Conservation (phyloP, 1,139 yeast species). For the Hansenula anomala region DNA sequence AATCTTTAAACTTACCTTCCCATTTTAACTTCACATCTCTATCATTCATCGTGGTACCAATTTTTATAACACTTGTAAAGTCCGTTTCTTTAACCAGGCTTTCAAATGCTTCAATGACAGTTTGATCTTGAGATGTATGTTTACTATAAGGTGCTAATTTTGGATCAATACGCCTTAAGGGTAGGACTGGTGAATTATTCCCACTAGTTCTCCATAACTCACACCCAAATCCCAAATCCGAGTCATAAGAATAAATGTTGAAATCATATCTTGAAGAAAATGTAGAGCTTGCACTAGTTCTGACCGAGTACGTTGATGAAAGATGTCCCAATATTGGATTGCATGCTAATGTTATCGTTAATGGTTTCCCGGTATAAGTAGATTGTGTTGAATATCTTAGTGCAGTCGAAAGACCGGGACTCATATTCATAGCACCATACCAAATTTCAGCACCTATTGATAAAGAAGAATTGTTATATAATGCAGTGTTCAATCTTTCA, state of each 20-base stretch:
- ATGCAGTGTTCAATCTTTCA: conserved; percentile 29
- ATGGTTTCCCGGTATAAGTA: conserved; percentile 81
- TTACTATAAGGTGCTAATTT: conserved; percentile 26
- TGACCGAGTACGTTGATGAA: conserved; percentile 83
- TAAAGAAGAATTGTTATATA: conserved; percentile 38
- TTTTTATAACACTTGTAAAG: conserved; percentile 68
- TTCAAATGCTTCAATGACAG: conserved; percentile 50
- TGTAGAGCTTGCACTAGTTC: conserved; percentile 71
- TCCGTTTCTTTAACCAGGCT: conserved; percentile 46
- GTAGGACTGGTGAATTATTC: conserved; percentile 8
- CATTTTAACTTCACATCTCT: conserved; percentile 62
- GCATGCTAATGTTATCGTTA: conserved; percentile 80
- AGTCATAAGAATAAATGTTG: conserved; percentile 84
- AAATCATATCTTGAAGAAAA: conserved; percentile 86
- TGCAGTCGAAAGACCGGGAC: conserved; percentile 83
- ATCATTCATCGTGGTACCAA: conserved; percentile 67
- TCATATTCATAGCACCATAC: conserved; percentile 80
- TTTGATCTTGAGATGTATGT: conserved; percentile 28
- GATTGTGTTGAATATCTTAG: conserved; percentile 83
- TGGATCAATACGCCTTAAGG: conserved; percentile 25
- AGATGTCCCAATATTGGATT: conserved; percentile 92
- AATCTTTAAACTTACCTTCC: conserved; percentile 86
- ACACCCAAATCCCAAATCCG: conserved; percentile 81
- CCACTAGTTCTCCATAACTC: conserved; percentile 57
- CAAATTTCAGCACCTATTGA: conserved; percentile 86